Evolutionary conservation across 2,329 filamentous ascomycete species (phyloP).

Genomic region (Reticulascus tulasneorum): DNA sequence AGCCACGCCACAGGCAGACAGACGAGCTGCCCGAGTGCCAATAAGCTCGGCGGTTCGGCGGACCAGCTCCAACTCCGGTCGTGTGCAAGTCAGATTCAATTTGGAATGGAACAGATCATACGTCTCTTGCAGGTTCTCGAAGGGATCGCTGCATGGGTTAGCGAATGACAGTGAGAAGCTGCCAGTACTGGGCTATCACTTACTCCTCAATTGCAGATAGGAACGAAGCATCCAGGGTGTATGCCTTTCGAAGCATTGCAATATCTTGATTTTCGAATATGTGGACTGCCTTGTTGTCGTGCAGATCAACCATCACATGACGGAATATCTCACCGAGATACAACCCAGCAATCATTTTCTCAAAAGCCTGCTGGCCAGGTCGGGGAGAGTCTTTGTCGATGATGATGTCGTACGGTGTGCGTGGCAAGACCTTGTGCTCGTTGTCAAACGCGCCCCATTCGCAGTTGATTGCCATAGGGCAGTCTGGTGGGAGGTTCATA

Average conservation of each 20-base stretch:
- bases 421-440: constrained; percentile 80
- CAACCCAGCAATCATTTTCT: constrained; percentile 96
- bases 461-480: constrained; percentile 93
- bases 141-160: constrained; percentile 65
- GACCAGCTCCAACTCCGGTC: constrained; percentile 81
- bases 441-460: constrained; percentile 98
- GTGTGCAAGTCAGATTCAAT: constrained; percentile 66
- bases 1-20: constrained; percentile 91
- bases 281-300: constrained; percentile 69
- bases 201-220: constrained; percentile 87
- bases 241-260: constrained; percentile 74
- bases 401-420: constrained; percentile 78
- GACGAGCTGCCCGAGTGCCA: constrained; percentile 85
- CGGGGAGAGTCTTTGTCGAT: constrained; percentile 91
- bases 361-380: constrained; percentile 90
- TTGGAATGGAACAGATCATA: constrained; percentile 74
- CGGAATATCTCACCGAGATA: constrained; percentile 96
- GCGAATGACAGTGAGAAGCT: neutral
- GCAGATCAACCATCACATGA: constrained; percentile 76
- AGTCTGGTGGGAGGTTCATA: constrained; percentile 79
- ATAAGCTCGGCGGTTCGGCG: constrained; percentile 90
- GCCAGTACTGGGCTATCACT: no score
- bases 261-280: constrained; percentile 86
- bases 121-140: constrained; percentile 91
- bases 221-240: constrained; percentile 90